phyloP scores from a whole-genome alignment of 2,329 filamentous ascomycete species.

The Beauveria caledonica region DNA sequence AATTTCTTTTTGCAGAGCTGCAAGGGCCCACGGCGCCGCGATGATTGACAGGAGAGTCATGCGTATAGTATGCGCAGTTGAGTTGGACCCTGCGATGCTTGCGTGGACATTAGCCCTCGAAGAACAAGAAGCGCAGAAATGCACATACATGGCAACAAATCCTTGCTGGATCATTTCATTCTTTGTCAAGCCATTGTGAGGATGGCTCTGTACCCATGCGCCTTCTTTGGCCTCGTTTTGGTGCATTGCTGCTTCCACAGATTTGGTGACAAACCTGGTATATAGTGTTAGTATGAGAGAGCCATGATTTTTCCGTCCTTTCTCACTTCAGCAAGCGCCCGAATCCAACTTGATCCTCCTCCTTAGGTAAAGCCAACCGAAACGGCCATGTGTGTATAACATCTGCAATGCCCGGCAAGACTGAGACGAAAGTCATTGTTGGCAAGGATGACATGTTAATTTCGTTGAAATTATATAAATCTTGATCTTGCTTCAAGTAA shows the following conservation, averaged over 20 bases:
- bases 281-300: not conserved
- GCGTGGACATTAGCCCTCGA: not conserved
- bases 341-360: slow-evolving; percentile 30
- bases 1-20: slow-evolving; percentile 34
- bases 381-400: slow-evolving; percentile 30
- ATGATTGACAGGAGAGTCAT: slow-evolving; percentile 43
- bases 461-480: slow-evolving; percentile 37
- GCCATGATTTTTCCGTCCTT: not conserved
- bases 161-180: slow-evolving; percentile 31
- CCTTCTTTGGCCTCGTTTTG: slow-evolving; percentile 15
- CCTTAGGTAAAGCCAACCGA: slow-evolving; percentile 25
- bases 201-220: slow-evolving; percentile 33
- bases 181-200: slow-evolving; percentile 27
- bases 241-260: slow-evolving; percentile 20
- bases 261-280: slow-evolving; percentile 19
- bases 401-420: slow-evolving; percentile 28
- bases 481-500: slow-evolving; percentile 39
- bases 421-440: slow-evolving; percentile 28
- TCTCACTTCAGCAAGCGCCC: slow-evolving; percentile 31
- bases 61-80: slow-evolving; percentile 46
- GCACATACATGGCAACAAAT: slow-evolving; percentile 29
- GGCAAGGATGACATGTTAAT: slow-evolving; percentile 34
- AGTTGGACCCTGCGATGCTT: slow-evolving; percentile 54
- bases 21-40: slow-evolving; percentile 35
- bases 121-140: not conserved